Evolutionary conservation across 2,329 filamentous ascomycete species (phyloP), one percentile per base, ranked within the genome.

Genomic region (Fusarium continuum): DNA sequence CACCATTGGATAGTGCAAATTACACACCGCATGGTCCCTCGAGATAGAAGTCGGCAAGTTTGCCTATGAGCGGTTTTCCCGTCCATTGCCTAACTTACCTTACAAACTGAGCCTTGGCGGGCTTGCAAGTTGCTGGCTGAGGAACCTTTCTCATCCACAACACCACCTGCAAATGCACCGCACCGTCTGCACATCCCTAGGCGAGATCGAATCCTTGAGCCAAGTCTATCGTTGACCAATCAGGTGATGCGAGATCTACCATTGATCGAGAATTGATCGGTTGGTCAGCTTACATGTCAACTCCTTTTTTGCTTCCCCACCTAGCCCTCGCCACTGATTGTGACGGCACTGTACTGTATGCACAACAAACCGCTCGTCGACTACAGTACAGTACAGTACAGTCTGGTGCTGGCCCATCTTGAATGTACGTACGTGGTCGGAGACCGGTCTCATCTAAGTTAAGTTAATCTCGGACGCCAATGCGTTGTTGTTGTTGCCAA

Each of bases 401-500:
- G 40, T 44, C 45, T 36, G 40, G 26, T 34, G 20, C 38, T 29
- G 28, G 31, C 17, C 34, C 22, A 31, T 55, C 31, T 64, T 19
- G 28, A 62, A 43, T 34, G 41, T 44, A 49, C 56, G 41, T 44
- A 49, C 56, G 19, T 52, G 51, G 57, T 57, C 61, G 47, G 57
- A 54, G 46, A 56, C 57, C 51, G 46, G 46, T 65, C 61, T 65
- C 61, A 58, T 65, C 61, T 65, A 55, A 60, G 55, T 60, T 61
- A 55, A 60, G 55, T 61, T 53, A 57, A 65, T 58, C 50, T 67
- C 54, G 54, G 63, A 56, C 54, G 50, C 63, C 59, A 65, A 56
- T 47, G 52, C 63, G 45, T 50, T 53, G 63, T 52, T 53, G 63
- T 52, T 65, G 63, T 63, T 49, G 46, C 50, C 63, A 71, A 71